These are phyloP conservation scores for Lactifluus volemus DNA, from an alignment of 768 basidiomycete species.

Conservation along the genomic window DNA sequence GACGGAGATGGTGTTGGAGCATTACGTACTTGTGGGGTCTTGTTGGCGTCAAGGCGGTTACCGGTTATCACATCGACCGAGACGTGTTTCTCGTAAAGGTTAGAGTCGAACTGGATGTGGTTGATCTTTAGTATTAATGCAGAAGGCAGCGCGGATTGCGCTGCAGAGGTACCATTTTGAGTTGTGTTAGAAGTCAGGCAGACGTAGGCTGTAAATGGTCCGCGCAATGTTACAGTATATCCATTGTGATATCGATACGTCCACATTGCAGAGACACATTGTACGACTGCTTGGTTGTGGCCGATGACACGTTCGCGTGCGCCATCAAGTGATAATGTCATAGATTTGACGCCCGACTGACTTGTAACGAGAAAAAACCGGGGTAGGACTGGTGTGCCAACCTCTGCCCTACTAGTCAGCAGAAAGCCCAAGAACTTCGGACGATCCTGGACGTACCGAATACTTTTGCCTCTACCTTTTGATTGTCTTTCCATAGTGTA, in stretches of 20 bases:
- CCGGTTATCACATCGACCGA: slow-evolving; percentile 55
- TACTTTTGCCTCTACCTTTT: slow-evolving; percentile 68
- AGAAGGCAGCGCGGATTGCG: slow-evolving; percentile 17
- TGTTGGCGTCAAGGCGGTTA: slow-evolving; percentile 34
- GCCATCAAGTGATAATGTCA: slow-evolving; percentile 71
- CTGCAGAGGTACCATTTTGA: slow-evolving; percentile 4
- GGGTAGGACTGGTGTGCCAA: slow-evolving; percentile 69
- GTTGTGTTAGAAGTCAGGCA: slow-evolving; percentile 25
- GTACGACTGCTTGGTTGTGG: slow-evolving; percentile 43
- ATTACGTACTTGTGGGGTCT: slow-evolving; percentile 19
- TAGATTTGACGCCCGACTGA: slow-evolving; percentile 77
- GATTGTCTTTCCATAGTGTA: slow-evolving; percentile 84
- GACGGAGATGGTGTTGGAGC: slow-evolving; percentile 18
- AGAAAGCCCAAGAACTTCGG: neutral
- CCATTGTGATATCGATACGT: slow-evolving; percentile 76
- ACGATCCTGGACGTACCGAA: slow-evolving; percentile 48
- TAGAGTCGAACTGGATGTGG: slow-evolving; percentile 65
- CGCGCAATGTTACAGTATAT: slow-evolving; percentile 67
- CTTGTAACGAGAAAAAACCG: slow-evolving; percentile 81
- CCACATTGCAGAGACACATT: slow-evolving; percentile 70
- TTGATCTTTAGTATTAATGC: slow-evolving; percentile 51
- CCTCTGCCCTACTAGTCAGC: slow-evolving; percentile 41
- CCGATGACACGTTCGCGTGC: slow-evolving; percentile 57
- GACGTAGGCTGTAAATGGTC: slow-evolving; percentile 64
- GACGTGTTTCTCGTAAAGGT: slow-evolving; percentile 65